Conservation (phyloP, 1,284 basidiomycete genomes). For the Bjerkandera adusta region DNA sequence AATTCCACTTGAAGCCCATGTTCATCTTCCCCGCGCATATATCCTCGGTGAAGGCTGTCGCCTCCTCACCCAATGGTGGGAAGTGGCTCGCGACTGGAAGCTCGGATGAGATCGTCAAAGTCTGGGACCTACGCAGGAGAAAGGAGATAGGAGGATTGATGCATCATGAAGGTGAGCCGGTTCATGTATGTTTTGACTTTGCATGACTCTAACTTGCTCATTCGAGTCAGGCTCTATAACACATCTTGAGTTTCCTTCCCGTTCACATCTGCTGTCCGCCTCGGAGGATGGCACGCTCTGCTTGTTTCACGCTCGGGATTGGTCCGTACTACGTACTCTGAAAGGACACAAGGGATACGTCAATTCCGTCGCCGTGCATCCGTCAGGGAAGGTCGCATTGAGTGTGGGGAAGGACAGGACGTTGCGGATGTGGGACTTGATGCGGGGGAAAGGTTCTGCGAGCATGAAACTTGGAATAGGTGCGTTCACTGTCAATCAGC, state of each 20-base stretch:
- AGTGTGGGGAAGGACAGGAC: conserved; percentile 91
- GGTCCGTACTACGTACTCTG: conserved; percentile 84
- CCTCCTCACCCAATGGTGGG: conserved; percentile 80
- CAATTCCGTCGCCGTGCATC: conserved; percentile 89
- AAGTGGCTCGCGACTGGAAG: conserved; percentile 97
- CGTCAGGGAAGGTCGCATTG: conserved; percentile 87
- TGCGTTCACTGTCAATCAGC: conserved; percentile 31
- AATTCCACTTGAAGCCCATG: conserved; percentile 69
- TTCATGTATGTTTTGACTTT: not conserved
- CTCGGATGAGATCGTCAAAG: conserved; percentile 93
- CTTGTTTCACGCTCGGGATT: conserved; percentile 91
- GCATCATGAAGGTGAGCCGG: conserved; percentile 83
- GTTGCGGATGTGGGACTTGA: conserved; percentile 97
- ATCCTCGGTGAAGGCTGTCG: conserved; percentile 88
- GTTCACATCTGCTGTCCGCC: conserved; percentile 86
- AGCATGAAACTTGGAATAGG: conserved; percentile 87
- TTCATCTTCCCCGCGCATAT: conserved; percentile 98
- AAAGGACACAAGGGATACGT: conserved; percentile 94
- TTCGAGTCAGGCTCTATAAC: conserved; percentile 90
- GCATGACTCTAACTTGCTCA: not conserved
- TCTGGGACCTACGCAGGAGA: conserved; percentile 91
- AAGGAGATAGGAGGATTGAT: conserved; percentile 93
- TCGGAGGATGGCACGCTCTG: conserved; percentile 90
- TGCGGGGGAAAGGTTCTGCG: conserved; percentile 88
- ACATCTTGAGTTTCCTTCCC: conserved; percentile 83